These are phyloP conservation scores for Trametes villosa DNA, from an alignment of 768 basidiomycete genomes.

Conservation along the genomic window DNA sequence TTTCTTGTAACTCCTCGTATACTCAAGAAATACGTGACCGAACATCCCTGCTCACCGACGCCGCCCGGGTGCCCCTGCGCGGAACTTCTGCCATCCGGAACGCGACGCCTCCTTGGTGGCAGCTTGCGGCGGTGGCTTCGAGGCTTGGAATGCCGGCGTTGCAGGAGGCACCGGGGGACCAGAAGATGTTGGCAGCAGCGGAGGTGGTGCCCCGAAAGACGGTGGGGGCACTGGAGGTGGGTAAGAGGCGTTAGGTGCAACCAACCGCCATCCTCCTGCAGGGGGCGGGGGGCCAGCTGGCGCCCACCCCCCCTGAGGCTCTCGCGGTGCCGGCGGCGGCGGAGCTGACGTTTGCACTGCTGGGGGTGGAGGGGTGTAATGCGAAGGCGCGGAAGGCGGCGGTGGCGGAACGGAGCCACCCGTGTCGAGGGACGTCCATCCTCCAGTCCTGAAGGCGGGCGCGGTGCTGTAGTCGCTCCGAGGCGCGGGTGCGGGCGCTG, in stretches of 20 bases:
- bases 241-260: too few relatives aligned
- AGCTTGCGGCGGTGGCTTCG: not conserved
- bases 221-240: too few relatives aligned
- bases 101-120: constrained; percentile 22
- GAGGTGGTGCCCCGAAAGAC: not conserved
- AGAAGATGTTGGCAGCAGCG: not conserved
- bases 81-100: constrained; percentile 36
- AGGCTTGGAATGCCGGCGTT: too few relatives aligned
- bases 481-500: constrained; percentile 1
- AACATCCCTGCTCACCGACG: constrained; percentile 15
- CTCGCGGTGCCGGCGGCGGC: not conserved
- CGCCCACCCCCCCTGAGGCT: not conserved
- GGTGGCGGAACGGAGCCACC: constrained; percentile 32
- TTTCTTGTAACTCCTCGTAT: constrained; percentile 9
- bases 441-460: constrained; percentile 61
- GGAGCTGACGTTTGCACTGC: not conserved
- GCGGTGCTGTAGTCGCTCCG: constrained; percentile 31
- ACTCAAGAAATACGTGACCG: too few relatives aligned
- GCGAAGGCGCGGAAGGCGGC: constrained; percentile 10
- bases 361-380: constrained; percentile 30
- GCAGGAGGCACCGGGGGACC: not conserved
- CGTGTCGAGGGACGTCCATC: constrained; percentile 70
- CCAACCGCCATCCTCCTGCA: not conserved
- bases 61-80: constrained; percentile 29
- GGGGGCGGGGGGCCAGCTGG: not conserved